Percentiles rank a stretch among this genome's conserved stretches.
phyloP scores from a whole-genome alignment of 305 asterid species.

The Plantago coronopus region DNA sequence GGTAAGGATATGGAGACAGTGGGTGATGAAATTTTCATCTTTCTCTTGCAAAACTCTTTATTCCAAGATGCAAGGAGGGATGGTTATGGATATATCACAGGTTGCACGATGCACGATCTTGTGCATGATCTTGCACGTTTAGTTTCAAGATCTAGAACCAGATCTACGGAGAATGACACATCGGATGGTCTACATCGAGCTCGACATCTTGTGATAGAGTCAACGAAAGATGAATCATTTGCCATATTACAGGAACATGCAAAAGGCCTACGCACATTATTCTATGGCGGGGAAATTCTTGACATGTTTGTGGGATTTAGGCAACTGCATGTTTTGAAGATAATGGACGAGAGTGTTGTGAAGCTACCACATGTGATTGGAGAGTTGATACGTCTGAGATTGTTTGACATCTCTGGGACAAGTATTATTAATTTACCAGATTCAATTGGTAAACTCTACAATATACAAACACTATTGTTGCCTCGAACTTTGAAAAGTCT shows the following conservation, averaged over 20 bases:
- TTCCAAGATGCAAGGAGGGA: too few relatives aligned
- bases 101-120: too few relatives aligned
- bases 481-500: background rate
- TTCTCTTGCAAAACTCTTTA: too few relatives aligned
- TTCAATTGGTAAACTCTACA: conserved; percentile 19
- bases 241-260: background rate
- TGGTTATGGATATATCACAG: too few relatives aligned
- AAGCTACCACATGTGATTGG: conserved; percentile 14
- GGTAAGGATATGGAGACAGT: too few relatives aligned
- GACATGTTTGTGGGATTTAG: conserved; percentile 5
- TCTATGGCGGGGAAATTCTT: background rate
- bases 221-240: too few relatives aligned
- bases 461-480: conserved; percentile 22
- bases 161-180: too few relatives aligned
- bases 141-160: too few relatives aligned
- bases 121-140: too few relatives aligned
- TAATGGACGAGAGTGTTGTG: background rate
- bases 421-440: background rate
- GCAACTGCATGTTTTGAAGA: conserved; percentile 12
- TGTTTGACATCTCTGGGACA: background rate
- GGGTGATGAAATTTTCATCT: too few relatives aligned
- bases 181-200: too few relatives aligned
- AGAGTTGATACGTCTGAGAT: conserved; percentile 21
- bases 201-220: too few relatives aligned
- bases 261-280: background rate